These are phyloP conservation scores for Kwoniella pini DNA, from an alignment of 768 basidiomycete species.

Conservation along the genomic window DNA sequence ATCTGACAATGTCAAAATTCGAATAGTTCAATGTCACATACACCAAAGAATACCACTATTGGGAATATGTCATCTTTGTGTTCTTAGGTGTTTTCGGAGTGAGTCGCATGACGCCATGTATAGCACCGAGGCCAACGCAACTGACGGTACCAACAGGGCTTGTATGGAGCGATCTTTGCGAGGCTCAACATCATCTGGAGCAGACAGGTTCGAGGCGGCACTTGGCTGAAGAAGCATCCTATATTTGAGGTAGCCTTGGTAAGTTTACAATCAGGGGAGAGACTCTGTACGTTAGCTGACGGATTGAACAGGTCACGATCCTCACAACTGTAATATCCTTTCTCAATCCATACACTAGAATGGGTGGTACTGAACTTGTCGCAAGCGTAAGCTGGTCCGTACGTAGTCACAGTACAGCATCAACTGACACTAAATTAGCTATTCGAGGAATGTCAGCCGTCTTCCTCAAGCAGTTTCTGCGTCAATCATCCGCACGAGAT, in stretches of 20 bases:
- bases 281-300: conserved; percentile 8
- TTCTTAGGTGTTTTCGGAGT: conserved; percentile 88
- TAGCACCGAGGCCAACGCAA: no score
- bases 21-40: conserved; percentile 48
- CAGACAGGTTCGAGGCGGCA: conserved; percentile 74
- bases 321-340: conserved; percentile 77
- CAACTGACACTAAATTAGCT: conserved; percentile 31
- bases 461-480: conserved; percentile 70
- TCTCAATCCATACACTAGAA: conserved; percentile 83
- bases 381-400: conserved; percentile 66
- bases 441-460: conserved; percentile 73
- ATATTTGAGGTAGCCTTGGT: conserved; percentile 80
- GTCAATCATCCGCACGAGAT: conserved; percentile 59
- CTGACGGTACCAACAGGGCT: no score
- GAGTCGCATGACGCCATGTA: no score
- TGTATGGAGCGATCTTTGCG: conserved; percentile 79
- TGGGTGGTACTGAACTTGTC: conserved; percentile 94
- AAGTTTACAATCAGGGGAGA: no score
- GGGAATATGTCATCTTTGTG: conserved; percentile 81
- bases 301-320: conserved; percentile 66
- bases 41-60: conserved; percentile 84
- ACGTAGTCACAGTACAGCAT: not conserved
- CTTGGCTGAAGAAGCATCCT: conserved; percentile 77
- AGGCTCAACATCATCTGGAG: conserved; percentile 89
- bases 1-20: not conserved